These are phyloP conservation scores for Rhododendron ovatum DNA, from an alignment of 148 eudicot species.

Conservation along the genomic window DNA sequence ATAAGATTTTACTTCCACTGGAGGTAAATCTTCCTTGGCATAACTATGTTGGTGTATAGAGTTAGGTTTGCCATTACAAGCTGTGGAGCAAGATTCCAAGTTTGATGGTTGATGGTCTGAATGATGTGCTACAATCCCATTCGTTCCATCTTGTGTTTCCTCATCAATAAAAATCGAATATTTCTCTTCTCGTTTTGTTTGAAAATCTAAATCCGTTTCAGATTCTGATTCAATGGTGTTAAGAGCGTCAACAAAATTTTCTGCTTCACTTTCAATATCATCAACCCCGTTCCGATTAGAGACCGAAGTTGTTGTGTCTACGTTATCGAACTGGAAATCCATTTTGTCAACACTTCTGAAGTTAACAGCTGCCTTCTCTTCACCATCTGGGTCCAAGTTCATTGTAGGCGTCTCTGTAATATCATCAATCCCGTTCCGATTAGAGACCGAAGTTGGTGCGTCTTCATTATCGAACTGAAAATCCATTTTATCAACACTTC, in stretches of 20 bases:
- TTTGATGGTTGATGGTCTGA: slow-evolving; percentile 22
- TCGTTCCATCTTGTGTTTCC: slow-evolving; percentile 16
- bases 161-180: slow-evolving; percentile 19
- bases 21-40: slow-evolving; percentile 21
- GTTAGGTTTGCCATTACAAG: slow-evolving; percentile 7
- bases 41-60: slow-evolving; percentile 13
- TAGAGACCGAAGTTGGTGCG: slow-evolving; percentile 11
- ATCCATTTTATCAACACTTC: slow-evolving; percentile 16
- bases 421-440: slow-evolving; percentile 30
- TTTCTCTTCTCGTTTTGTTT: slow-evolving; percentile 33
- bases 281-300: slow-evolving; percentile 30
- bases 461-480: slow-evolving; percentile 25
- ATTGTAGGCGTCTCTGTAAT: slow-evolving; percentile 16
- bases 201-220: slow-evolving; percentile 69
- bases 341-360: slow-evolving; percentile 17
- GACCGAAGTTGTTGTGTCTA: slow-evolving; percentile 17
- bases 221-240: slow-evolving; percentile 84
- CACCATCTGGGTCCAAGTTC: slow-evolving; percentile 15
- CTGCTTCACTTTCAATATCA: slow-evolving; percentile 86
- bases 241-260: slow-evolving; percentile 81
- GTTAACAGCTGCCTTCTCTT: slow-evolving; percentile 11
- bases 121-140: slow-evolving; percentile 18
- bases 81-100: slow-evolving; percentile 18
- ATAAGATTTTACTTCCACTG: slow-evolving; percentile 21
- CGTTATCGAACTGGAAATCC: slow-evolving; percentile 19